phyloP scores from a whole-genome alignment of 1,284 basidiomycete species.

The Cutaneotrichosporon sp. region DNA sequence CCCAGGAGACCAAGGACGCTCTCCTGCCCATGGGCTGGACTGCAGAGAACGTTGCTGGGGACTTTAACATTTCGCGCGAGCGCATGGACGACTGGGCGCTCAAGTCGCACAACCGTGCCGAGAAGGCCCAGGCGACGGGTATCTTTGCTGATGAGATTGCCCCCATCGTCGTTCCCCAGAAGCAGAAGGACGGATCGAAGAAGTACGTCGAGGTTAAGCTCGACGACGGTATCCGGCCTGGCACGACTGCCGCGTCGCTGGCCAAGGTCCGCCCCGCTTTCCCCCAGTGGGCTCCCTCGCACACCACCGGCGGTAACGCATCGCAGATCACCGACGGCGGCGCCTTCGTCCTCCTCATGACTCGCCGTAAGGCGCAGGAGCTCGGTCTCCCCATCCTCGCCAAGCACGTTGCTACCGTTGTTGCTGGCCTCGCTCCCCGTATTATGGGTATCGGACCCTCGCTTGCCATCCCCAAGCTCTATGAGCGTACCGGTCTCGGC shows the following conservation, averaged over 20 bases:
- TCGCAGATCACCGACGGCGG: conserved; percentile 96
- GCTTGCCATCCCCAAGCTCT: conserved; percentile 71
- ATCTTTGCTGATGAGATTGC: conserved; percentile 91
- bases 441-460: conserved; percentile 90
- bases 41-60: conserved; percentile 86
- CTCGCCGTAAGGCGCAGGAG: conserved; percentile 80
- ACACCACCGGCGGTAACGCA: conserved; percentile 73
- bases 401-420: conserved; percentile 78
- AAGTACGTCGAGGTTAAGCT: conserved; percentile 23
- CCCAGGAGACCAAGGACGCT: conserved; percentile 83
- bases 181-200: conserved; percentile 64
- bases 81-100: conserved; percentile 84
- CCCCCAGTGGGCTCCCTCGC: conserved; percentile 77
- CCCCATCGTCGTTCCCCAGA: conserved; percentile 67
- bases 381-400: conserved; percentile 87
- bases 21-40: conserved; percentile 95
- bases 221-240: conserved; percentile 90
- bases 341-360: conserved; percentile 84
- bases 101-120: conserved; percentile 76
- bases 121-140: conserved; percentile 81
- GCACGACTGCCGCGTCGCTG: conserved; percentile 83
- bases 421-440: conserved; percentile 76
- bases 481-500: conserved; percentile 66
- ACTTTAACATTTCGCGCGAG: conserved; percentile 76
- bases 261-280: conserved; percentile 93